These are phyloP conservation scores for Cladophialophora carrionii DNA, from an alignment of 2,329 filamentous ascomycete genomes.

Conservation along the genomic window DNA sequence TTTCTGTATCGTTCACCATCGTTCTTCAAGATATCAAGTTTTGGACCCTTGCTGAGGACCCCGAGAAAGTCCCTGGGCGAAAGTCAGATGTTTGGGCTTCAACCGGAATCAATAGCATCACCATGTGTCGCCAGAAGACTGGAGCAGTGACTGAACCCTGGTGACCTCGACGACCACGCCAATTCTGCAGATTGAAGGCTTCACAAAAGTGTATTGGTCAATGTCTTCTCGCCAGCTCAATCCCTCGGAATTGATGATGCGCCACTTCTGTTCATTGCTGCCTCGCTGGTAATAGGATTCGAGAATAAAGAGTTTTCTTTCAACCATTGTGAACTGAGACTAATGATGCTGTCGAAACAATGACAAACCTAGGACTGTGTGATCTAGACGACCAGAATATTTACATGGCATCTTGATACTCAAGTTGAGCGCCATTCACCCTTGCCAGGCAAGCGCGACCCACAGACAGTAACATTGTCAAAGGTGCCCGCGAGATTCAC, in stretches of 20 bases:
- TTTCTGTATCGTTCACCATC: constrained; percentile 22
- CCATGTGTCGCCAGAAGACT: constrained; percentile 19
- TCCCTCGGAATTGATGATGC: constrained; percentile 22
- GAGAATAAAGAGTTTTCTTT: constrained; percentile 28
- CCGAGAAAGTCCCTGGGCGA: constrained; percentile 26
- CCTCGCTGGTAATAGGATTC: constrained; percentile 22
- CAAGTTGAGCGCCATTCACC: not conserved
- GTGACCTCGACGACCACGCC: constrained; percentile 24
- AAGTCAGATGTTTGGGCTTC: not conserved
- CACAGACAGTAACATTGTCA: not conserved
- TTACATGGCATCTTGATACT: not conserved
- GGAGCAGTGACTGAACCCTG: constrained; percentile 22
- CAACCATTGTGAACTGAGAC: constrained; percentile 16
- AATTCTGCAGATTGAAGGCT: constrained; percentile 22
- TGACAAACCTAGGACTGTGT: constrained; percentile 1
- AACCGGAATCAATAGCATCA: constrained; percentile 1
- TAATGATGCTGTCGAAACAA: not conserved
- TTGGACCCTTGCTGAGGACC: constrained; percentile 27
- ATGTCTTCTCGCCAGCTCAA: constrained; percentile 22
- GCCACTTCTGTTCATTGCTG: constrained; percentile 18
- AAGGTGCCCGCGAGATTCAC: not conserved
- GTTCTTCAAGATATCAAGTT: constrained; percentile 12
- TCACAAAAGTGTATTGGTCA: constrained; percentile 18
- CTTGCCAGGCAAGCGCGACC: not conserved
- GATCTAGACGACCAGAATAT: not conserved